Evolutionary conservation across 1,284 basidiomycete species (phyloP), one percentile per base, ranked within the genome.

Genomic region (Moesziomyces sp.): DNA sequence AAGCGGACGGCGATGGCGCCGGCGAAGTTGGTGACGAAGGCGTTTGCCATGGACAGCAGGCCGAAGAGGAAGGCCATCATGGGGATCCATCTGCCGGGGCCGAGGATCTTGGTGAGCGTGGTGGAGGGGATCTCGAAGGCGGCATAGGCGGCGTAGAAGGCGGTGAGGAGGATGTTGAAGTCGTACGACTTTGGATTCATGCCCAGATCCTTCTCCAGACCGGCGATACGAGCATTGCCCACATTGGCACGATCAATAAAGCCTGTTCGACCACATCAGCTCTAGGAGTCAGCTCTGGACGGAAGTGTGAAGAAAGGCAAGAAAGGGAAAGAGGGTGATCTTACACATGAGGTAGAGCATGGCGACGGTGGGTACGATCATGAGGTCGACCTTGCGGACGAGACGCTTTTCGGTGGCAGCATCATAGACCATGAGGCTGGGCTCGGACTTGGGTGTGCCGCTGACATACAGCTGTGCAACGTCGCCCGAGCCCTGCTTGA

Each of bases 41-140:
- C 81, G 6, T 76, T 83, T 44, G 52, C 73, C 50, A 77, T 18
- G 13, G 45, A 57, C 5, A 70, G 35, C 23, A 70, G 52, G 33
- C 66, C 62, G 55, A 68, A 82, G 35, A 55, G 57, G 58, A 82
- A 73, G 0, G 79, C 64, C 60, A 80, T 77, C 38, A 70, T 26
- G 21, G 84, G 83, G n/a, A 85, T 45, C 85, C 84, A 86, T 35
- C 81, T 56, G 33, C 78, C 85, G 18, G 84, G 82, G 24, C 83
- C 81, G 52, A 81, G 75, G 46, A 82, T 83, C 70, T 87, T 87
- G 55, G 87, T 80, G 10, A 89, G 74, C 79, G 92, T 89, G 82
- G 91, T 89, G 46, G 87, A 84, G 3, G 91, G 91, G 24, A 91
- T 88, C 82, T 80, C 78, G 46, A 78, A 79, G n/a, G 69, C 53